phyloP scores from a whole-genome alignment of 371 early-diverging fungal species.

The Saksenaea oblongispora region DNA sequence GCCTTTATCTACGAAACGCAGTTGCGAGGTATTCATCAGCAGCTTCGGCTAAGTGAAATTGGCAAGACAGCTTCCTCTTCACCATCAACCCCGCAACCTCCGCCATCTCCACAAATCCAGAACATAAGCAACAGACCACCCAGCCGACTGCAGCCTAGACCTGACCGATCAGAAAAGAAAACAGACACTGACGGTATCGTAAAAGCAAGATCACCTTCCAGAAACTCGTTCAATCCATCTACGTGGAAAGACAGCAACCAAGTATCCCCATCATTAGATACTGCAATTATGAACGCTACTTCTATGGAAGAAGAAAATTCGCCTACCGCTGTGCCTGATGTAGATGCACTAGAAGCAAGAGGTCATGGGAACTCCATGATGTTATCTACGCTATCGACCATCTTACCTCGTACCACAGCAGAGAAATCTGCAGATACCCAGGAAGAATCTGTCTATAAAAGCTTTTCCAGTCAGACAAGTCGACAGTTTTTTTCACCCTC shows the following conservation, averaged over 20 bases:
- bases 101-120: conserved; percentile 1
- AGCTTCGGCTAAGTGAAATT: conserved; percentile 40
- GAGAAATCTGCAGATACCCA: background rate
- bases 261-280: background rate
- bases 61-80: conserved; percentile 17
- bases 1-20: conserved; percentile 64
- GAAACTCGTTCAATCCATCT: background rate
- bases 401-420: conserved; percentile 16
- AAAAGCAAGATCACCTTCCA: background rate
- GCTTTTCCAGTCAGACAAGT: conserved; percentile 14
- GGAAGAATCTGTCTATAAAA: conserved; percentile 19
- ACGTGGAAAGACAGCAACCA: background rate
- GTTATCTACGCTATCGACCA: conserved; percentile 29
- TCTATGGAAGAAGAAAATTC: background rate
- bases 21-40: conserved; percentile 61
- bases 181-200: background rate
- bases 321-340: background rate
- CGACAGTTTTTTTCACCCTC: conserved; percentile 14
- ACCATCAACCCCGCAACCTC: conserved; percentile 12
- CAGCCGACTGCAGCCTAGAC: conserved; percentile 10
- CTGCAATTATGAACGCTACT: background rate
- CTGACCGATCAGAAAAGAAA: background rate
- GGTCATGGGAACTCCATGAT: conserved; percentile 23
- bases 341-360: background rate
- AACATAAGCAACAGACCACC: conserved; percentile 4